Evolutionary conservation across 2,329 filamentous ascomycete genomes (phyloP).

Genomic region (Colletotrichum aenigma): DNA sequence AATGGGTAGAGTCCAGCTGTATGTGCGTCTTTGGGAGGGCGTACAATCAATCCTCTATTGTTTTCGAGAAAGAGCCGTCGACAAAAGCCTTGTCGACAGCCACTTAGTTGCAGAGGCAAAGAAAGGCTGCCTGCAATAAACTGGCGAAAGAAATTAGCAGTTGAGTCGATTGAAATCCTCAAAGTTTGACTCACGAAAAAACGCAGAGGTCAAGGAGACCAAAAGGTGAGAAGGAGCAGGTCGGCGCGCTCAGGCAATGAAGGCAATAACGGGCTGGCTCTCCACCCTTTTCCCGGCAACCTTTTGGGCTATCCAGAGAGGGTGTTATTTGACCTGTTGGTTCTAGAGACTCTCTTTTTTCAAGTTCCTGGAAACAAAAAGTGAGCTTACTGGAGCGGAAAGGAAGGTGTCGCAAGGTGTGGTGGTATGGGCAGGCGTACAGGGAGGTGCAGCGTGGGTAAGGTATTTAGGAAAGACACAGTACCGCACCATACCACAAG

Average conservation of each 20-base stretch:
- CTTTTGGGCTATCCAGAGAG: neutral
- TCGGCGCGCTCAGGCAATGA: neutral
- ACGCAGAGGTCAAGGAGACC: neutral
- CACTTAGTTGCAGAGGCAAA: neutral
- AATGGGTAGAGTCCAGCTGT: neutral
- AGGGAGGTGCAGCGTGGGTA: neutral
- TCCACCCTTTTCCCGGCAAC: neutral
- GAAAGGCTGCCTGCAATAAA: neutral
- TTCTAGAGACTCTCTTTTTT: neutral
- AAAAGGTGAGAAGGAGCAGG: neutral
- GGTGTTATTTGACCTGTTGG: neutral
- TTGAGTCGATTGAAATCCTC: neutral
- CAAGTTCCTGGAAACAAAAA: neutral
- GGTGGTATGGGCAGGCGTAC: neutral
- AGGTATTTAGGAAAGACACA: neutral
- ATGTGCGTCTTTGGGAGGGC: neutral
- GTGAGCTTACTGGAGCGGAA: neutral
- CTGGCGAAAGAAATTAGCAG: neutral
- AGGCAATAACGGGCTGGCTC: neutral
- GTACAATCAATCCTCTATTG: neutral
- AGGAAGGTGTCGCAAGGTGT: neutral
- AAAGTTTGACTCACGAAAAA: neutral
- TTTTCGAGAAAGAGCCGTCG: neutral
- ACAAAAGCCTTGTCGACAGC: neutral
- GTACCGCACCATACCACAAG: neutral